Evolutionary conservation across 306 rosid genomes (phyloP).

Genomic region (Inga leiocalycina): DNA sequence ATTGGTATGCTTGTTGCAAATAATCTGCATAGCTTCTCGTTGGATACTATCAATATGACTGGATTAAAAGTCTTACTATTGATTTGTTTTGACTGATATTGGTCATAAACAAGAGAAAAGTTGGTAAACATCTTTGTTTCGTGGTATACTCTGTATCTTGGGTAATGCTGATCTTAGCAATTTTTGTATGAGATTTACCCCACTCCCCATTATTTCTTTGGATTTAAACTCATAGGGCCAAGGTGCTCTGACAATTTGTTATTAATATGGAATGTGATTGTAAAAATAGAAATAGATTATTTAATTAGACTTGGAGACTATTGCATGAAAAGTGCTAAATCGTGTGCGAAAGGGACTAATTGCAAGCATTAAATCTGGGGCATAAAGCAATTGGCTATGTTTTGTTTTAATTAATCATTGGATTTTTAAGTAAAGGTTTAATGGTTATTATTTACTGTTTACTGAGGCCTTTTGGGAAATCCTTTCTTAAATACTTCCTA

Average conservation of each 20-base stretch:
- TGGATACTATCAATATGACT: neutral
- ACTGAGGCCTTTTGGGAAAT: slow-evolving; percentile 6
- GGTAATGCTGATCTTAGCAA: neutral
- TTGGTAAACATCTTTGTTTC: neutral
- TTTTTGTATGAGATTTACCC: neutral
- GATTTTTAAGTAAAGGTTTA: neutral
- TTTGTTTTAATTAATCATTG: slow-evolving; percentile 17
- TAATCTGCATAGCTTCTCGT: neutral
- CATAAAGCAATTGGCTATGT: slow-evolving; percentile 1
- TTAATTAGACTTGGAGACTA: too few relatives aligned
- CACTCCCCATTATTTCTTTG: neutral
- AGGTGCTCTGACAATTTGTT: neutral
- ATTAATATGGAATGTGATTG: neutral
- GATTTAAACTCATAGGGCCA: neutral
- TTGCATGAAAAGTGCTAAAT: slow-evolving; percentile 3
- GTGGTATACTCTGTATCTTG: neutral
- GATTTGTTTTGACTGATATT: neutral
- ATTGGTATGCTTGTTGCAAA: slow-evolving; percentile 64
- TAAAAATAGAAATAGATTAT: neutral
- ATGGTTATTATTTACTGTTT: neutral
- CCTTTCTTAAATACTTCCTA: slow-evolving; percentile 15
- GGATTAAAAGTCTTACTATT: neutral
- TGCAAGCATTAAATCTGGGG: neutral
- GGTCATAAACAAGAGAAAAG: slow-evolving; percentile 3
- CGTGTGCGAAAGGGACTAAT: slow-evolving; percentile 23